phyloP scores from a whole-genome alignment of 345 rosid species.

The Lepidium didymum region DNA sequence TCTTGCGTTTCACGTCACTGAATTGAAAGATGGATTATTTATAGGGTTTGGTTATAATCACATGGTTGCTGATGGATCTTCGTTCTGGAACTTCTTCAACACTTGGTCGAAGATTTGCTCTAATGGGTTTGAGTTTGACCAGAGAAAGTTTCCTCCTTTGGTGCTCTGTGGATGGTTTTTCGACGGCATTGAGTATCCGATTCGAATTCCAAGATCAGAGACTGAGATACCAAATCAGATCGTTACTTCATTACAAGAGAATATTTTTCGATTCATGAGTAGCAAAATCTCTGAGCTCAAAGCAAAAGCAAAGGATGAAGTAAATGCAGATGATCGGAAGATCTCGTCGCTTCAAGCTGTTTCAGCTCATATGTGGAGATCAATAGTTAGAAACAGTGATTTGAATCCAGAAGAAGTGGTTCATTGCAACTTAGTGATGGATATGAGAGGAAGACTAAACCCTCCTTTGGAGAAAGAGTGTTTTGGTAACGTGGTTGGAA shows the following conservation, averaged over 20 bases:
- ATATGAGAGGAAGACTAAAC: slow-evolving; percentile 18
- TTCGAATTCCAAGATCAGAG: slow-evolving; percentile 25
- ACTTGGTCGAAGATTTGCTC: slow-evolving; percentile 36
- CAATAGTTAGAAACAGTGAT: neutral
- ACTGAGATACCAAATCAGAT: neutral
- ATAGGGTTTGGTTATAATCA: slow-evolving; percentile 27
- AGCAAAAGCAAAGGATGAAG: slow-evolving; percentile 28
- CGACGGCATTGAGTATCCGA: neutral
- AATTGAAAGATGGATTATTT: slow-evolving; percentile 31
- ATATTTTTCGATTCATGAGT: slow-evolving; percentile 28
- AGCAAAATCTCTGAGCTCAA: slow-evolving; percentile 22
- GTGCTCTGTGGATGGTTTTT: slow-evolving; percentile 25
- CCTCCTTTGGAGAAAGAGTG: slow-evolving; percentile 11
- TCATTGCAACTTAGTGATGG: slow-evolving; percentile 1
- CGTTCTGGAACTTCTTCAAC: slow-evolving; percentile 36
- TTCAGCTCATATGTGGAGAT: slow-evolving; percentile 20
- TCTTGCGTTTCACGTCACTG: slow-evolving; percentile 33
- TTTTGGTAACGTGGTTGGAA: slow-evolving; percentile 8
- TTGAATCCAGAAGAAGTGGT: slow-evolving; percentile 2
- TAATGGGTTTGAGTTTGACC: neutral
- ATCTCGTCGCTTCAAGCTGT: slow-evolving; percentile 36
- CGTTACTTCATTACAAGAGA: slow-evolving; percentile 14
- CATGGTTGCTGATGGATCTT: slow-evolving; percentile 27
- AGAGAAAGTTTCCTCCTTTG: neutral
- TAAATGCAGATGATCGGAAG: neutral